These are phyloP conservation scores for Pseudomassariella vexata DNA, from an alignment of 2,329 filamentous ascomycete genomes.

Conservation along the genomic window DNA sequence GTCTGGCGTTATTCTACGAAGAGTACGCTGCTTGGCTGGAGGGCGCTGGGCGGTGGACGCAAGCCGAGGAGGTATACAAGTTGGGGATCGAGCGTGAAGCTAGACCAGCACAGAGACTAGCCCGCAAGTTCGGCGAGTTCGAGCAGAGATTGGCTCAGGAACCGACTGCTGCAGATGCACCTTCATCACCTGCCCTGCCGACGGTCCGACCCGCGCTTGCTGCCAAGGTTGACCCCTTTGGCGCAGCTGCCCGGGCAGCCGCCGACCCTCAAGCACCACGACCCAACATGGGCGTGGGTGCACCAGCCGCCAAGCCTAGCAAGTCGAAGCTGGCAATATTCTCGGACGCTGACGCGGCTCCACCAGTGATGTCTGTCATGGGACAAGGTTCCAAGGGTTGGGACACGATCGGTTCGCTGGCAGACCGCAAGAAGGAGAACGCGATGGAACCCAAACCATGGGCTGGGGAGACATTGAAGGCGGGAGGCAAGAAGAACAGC, in stretches of 20 bases:
- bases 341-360: constrained; percentile 64
- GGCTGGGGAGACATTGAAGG: constrained; percentile 86
- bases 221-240: constrained; percentile 81
- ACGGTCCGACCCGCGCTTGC: constrained; percentile 76
- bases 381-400: constrained; percentile 64
- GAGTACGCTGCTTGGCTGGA: constrained; percentile 95
- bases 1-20: constrained; percentile 88
- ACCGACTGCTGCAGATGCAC: constrained; percentile 56
- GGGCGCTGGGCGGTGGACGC: constrained; percentile 72
- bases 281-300: constrained; percentile 39
- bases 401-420: constrained; percentile 84
- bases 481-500: constrained; percentile 72
- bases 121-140: constrained; percentile 91
- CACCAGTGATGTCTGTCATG: constrained; percentile 49
- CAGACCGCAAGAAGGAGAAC: constrained; percentile 93
- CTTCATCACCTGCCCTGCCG: constrained; percentile 82
- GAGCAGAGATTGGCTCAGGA: constrained; percentile 68
- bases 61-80: constrained; percentile 91
- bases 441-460: constrained; percentile 78
- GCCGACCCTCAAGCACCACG: constrained; percentile 62
- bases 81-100: constrained; percentile 87
- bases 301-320: constrained; percentile 54
- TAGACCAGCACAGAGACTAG: constrained; percentile 69
- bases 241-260: constrained; percentile 40
- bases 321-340: constrained; percentile 88